These are phyloP conservation scores for Leucocoprinus leucothites DNA, from an alignment of 768 basidiomycete genomes.

Conservation along the genomic window DNA sequence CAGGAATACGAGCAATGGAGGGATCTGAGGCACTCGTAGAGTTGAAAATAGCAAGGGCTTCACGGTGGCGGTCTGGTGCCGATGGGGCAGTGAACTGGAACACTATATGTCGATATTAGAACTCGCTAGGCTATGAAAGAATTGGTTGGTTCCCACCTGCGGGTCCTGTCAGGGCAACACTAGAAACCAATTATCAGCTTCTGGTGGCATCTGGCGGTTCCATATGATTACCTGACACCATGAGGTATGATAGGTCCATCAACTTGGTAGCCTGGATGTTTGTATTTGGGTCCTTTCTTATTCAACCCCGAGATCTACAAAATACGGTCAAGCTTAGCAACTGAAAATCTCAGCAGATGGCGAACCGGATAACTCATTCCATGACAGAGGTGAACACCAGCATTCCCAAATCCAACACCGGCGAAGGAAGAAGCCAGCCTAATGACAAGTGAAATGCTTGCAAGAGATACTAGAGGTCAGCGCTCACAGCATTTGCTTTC, in stretches of 20 bases:
- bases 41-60: conserved; percentile 83
- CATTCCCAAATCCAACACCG: conserved; percentile 93
- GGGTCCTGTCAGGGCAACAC: conserved; percentile 88
- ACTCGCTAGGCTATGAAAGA: too few species aligned
- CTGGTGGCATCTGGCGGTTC: neutral
- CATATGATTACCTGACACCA: conserved; percentile 62
- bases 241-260: conserved; percentile 91
- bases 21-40: conserved; percentile 62
- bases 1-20: conserved; percentile 68
- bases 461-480: neutral
- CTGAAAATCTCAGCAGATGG: neutral
- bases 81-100: conserved; percentile 97
- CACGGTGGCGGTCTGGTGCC: conserved; percentile 86
- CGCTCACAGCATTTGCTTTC: conserved; percentile 85
- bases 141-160: conserved; percentile 56
- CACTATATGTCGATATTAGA: conserved; percentile 39
- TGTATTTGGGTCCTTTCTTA: conserved; percentile 90
- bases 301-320: conserved; percentile 86
- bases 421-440: conserved; percentile 92
- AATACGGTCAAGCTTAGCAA: neutral
- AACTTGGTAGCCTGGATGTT: conserved; percentile 86
- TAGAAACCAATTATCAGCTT: conserved; percentile 14
- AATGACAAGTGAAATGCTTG: conserved; percentile 7
- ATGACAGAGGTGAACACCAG: conserved; percentile 88
- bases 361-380: conserved; percentile 86